A percentile compares a stretch with the other conserved stretches of the same genome.
Conservation (phyloP, 805 yeast genomes). For the Cyberlindnera amylophila region DNA sequence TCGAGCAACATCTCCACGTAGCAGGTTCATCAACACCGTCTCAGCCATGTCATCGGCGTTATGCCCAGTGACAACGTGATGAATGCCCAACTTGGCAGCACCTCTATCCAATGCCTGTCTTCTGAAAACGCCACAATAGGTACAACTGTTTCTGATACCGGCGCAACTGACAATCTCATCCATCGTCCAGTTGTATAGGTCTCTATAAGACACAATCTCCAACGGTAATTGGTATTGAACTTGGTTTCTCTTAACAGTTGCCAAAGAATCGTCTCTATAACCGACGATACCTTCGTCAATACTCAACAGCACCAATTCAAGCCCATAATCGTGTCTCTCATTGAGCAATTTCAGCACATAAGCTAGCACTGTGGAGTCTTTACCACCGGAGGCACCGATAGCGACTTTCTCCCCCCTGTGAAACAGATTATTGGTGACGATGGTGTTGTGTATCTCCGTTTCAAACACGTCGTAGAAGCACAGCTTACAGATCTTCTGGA, state of each 20-base stretch:
- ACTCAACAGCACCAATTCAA: slow-evolving; percentile 76
- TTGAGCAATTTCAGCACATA: slow-evolving; percentile 81
- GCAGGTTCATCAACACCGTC: slow-evolving; percentile 89
- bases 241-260: slow-evolving; percentile 93
- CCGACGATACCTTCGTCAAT: slow-evolving; percentile 98
- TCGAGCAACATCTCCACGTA: slow-evolving; percentile 95
- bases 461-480: slow-evolving; percentile 92
- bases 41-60: slow-evolving; percentile 99
- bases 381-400: slow-evolving; percentile 98
- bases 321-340: slow-evolving; percentile 83
- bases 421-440: slow-evolving; percentile 64
- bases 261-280: slow-evolving; percentile 93
- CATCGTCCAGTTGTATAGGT: slow-evolving; percentile 96
- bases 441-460: slow-evolving; percentile 92
- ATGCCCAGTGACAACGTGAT: slow-evolving; percentile 96
- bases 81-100: slow-evolving; percentile 77
- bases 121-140: slow-evolving; percentile 96
- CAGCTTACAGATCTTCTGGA: slow-evolving; percentile 82
- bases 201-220: slow-evolving; percentile 79
- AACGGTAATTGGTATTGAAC: slow-evolving; percentile 77
- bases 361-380: slow-evolving; percentile 94
- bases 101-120: slow-evolving; percentile 97
- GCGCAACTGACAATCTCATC: slow-evolving; percentile 95
- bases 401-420: slow-evolving; percentile 83
- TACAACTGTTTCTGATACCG: slow-evolving; percentile 90